A percentile compares a stretch with the other conserved stretches of the same genome.
These are phyloP conservation scores for Komagataella kurtzmanii DNA, from an alignment of 805 yeast species.

Conservation along the genomic window DNA sequence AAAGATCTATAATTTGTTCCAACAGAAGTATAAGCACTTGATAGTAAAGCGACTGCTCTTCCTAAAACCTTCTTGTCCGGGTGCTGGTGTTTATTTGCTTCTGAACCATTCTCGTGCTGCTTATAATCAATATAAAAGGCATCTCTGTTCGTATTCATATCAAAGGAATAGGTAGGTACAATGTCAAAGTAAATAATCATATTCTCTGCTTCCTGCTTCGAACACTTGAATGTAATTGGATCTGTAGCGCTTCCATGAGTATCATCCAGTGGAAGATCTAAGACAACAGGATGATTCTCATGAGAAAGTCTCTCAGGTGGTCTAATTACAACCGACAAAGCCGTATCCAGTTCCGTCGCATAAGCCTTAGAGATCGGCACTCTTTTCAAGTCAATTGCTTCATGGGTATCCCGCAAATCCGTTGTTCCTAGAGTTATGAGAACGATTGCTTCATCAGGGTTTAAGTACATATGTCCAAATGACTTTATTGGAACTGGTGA, in stretches of 20 bases:
- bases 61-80: slow-evolving; percentile 40
- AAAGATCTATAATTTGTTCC: slow-evolving; percentile 58
- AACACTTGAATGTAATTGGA: slow-evolving; percentile 61
- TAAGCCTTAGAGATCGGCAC: slow-evolving; percentile 69
- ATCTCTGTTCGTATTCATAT: slow-evolving; percentile 9
- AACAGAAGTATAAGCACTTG: slow-evolving; percentile 47
- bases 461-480: slow-evolving; percentile 71
- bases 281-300: slow-evolving; percentile 26
- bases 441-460: slow-evolving; percentile 52
- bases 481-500: slow-evolving; percentile 55
- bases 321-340: slow-evolving; percentile 56
- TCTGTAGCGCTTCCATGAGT: slow-evolving; percentile 54
- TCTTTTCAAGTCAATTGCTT: slow-evolving; percentile 55
- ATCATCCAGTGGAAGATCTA: slow-evolving; percentile 79
- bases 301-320: slow-evolving; percentile 21
- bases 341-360: slow-evolving; percentile 80
- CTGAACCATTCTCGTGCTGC: slow-evolving; percentile 1
- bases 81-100: slow-evolving; percentile 9
- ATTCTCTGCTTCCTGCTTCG: slow-evolving; percentile 32
- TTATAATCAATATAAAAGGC: slow-evolving; percentile 4
- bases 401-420: slow-evolving; percentile 45
- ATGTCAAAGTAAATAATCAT: slow-evolving; percentile 66
- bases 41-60: slow-evolving; percentile 68
- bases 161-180: slow-evolving; percentile 71
- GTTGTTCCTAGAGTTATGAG: slow-evolving; percentile 79